Evolutionary conservation across 108 stramenopile genomes (phyloP).

Genomic region (Stephanodiscus minutulus): DNA sequence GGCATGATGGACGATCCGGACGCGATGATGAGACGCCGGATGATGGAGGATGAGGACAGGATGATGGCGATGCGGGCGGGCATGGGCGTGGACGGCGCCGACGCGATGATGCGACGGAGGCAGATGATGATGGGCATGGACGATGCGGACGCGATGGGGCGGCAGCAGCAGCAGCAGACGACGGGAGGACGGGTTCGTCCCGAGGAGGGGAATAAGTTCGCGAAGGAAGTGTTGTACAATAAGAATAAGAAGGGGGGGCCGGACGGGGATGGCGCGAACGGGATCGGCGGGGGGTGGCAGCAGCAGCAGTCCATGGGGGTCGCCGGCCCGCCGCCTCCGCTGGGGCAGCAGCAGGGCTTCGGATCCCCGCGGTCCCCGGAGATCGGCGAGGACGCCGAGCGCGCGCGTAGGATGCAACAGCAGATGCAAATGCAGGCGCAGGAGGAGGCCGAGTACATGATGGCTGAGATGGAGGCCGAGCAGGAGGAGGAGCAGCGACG

Average conservation of each 20-base stretch:
- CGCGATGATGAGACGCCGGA: neutral
- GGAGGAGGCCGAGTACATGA: neutral
- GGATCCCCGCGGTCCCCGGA: constrained; percentile 13
- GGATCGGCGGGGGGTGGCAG: constrained; percentile 4
- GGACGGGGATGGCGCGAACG: constrained; percentile 4
- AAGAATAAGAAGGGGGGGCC: constrained; percentile 20
- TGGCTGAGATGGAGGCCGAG: constrained; percentile 21
- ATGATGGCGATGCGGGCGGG: constrained; percentile 4
- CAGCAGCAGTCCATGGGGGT: too few relatives aligned
- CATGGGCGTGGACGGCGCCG: neutral
- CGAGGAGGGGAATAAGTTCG: constrained; percentile 23
- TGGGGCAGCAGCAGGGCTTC: constrained; percentile 6
- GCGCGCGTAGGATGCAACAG: neutral
- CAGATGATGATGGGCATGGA: constrained; percentile 2
- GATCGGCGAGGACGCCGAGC: constrained; percentile 34
- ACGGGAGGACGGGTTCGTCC: neutral
- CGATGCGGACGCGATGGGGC: neutral
- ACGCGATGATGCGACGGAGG: neutral
- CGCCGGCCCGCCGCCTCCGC: neutral
- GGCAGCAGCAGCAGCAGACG: neutral
- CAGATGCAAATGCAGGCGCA: constrained; percentile 5
- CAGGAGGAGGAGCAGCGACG: neutral
- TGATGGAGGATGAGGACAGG: constrained; percentile 8
- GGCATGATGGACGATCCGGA: constrained; percentile 1
- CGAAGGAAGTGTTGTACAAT: constrained; percentile 29